Evolutionary conservation across 257 asterid genomes (phyloP), one percentile per base, ranked within the genome.

Genomic region (Osmanthus fragrans): DNA sequence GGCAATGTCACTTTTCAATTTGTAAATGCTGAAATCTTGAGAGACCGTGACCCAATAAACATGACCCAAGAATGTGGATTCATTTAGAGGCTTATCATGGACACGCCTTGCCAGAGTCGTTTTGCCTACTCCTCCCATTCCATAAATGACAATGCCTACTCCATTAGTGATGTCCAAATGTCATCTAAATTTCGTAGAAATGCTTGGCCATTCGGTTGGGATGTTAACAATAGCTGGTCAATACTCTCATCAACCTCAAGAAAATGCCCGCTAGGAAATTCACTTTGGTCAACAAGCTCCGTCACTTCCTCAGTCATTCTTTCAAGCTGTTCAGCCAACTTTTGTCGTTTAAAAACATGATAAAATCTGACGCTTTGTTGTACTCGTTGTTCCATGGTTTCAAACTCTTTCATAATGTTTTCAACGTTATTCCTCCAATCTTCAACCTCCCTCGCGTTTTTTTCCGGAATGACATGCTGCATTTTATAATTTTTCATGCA

Each of bases 51-150:
- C 67, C 80, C 80, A 80, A 34, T 34, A 34, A 47, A 71, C 80
- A 63, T 51, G 71, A 74, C 25, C 16, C 4, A 6, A 47, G 56
- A 63, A 45, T 33, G 71, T 10, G 45, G 64, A 42, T 33, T 76
- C 30, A 21, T 80, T 69, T 3, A 60, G 12, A 12, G 76, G 64
- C 12, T 39, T 29, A 36, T 80, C 60, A 49, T 75, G 37, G 49
- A 71, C 29, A 60, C 54, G 73, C 60, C 71, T 82, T 0, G 73
- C 79, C 39, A 82, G 39, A 13, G 76, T 66, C 23, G 84, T 80
- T 42, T 80, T 80, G 23, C 84, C 84, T 3, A 75, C 84, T 7
- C 84, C 84, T n/a, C 40, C 36, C 34, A 70, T 49, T 36, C 84
- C 84, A 49, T 80, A 70, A n/a, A 80, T 75, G 42, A 80, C 84